These are phyloP conservation scores for Fusarium tricinctum DNA, from an alignment of 2,329 filamentous ascomycete species.

Conservation along the genomic window DNA sequence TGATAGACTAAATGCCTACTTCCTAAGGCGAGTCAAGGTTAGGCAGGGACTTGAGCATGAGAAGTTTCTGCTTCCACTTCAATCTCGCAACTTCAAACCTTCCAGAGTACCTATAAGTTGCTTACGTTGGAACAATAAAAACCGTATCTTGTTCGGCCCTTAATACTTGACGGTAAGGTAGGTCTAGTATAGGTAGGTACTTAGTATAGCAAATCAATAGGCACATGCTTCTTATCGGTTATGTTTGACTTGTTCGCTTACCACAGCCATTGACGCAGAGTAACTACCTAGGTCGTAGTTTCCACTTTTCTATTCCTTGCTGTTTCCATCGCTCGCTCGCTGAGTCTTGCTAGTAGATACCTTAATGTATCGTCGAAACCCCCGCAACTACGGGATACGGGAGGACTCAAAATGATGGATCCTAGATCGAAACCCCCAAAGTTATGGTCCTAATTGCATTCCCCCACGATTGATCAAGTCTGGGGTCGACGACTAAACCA, in stretches of 20 bases:
- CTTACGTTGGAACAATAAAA: not conserved
- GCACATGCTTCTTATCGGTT: conserved; percentile 20
- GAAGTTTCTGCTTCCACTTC: not conserved
- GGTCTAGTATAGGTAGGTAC: not conserved
- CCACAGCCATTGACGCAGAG: conserved; percentile 3
- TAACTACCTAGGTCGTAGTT: not conserved
- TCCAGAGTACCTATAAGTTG: not conserved
- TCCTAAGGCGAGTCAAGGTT: not conserved
- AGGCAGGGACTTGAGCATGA: not conserved
- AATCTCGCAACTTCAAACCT: not conserved
- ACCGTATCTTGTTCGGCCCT: conserved; percentile 2
- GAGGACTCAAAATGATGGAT: conserved; percentile 6
- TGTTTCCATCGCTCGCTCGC: not conserved
- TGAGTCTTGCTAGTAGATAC: not conserved
- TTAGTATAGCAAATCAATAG: conserved; percentile 6
- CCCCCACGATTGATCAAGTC: conserved; percentile 31
- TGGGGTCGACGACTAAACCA: not conserved
- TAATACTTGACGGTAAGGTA: conserved; percentile 9
- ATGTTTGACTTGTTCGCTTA: conserved; percentile 18
- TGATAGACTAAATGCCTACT: not conserved
- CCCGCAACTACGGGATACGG: conserved; percentile 27
- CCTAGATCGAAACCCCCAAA: conserved; percentile 35
- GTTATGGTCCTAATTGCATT: conserved; percentile 6
- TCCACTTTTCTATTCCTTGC: conserved; percentile 14
- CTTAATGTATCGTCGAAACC: conserved; percentile 6